Percentiles rank a stretch among this genome's conserved stretches.
phyloP scores from a whole-genome alignment of 768 basidiomycete species.

The Pholiota microspora region DNA sequence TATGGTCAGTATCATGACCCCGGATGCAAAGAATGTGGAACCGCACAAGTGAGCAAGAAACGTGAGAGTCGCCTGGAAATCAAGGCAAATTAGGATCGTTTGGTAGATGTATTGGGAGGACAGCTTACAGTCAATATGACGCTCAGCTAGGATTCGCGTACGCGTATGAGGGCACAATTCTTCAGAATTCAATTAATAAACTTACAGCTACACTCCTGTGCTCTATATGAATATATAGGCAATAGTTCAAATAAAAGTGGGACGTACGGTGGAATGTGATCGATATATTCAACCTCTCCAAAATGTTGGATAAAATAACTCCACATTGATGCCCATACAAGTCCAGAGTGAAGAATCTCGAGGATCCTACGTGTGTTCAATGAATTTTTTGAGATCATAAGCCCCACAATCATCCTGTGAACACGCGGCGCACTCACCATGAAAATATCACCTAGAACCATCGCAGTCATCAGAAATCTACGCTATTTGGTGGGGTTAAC shows the following conservation, averaged over 20 bases:
- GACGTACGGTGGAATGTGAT: conserved; percentile 10
- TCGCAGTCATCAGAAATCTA: background rate
- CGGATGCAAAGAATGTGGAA: background rate
- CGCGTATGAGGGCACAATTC: background rate
- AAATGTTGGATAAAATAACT: conserved; percentile 10
- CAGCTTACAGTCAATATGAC: conserved; percentile 20
- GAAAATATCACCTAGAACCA: conserved; percentile 1
- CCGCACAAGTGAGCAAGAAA: conserved; percentile 24
- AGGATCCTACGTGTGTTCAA: conserved; percentile 4
- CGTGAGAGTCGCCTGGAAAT: conserved; percentile 22
- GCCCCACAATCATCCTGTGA: background rate
- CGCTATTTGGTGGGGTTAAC: background rate
- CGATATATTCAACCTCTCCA: conserved; percentile 7
- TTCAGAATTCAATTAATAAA: background rate
- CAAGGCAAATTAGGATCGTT: background rate
- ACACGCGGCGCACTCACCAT: background rate
- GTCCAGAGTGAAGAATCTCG: conserved; percentile 7
- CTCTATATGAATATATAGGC: background rate
- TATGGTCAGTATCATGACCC: background rate
- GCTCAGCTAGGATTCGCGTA: conserved; percentile 15
- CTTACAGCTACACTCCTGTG: conserved; percentile 7
- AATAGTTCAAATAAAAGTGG: background rate
- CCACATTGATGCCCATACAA: conserved; percentile 12
- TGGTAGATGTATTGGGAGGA: background rate
- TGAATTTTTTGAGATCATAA: no score